phyloP scores from a whole-genome alignment of 805 yeast genomes.

The Metschnikowia lunata region DNA sequence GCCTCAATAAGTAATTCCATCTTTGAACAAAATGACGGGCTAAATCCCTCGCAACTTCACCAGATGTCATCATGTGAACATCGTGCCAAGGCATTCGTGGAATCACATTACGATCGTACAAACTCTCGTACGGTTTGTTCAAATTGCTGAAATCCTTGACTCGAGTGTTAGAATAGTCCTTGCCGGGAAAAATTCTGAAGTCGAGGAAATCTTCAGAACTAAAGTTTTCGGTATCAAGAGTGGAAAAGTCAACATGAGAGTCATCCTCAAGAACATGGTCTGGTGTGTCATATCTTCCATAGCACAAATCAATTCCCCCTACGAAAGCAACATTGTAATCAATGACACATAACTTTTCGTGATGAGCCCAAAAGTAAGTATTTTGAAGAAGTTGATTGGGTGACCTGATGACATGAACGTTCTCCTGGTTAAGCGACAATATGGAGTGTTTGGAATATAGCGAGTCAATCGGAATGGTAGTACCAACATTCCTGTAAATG shows the following conservation, averaged over 20 bases:
- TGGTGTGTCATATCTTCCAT: conserved; percentile 94
- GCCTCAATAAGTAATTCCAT: conserved; percentile 92
- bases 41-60: conserved; percentile 90
- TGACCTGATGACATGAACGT: conserved; percentile 85
- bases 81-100: conserved; percentile 99
- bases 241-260: conserved; percentile 31
- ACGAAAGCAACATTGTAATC: conserved; percentile 86
- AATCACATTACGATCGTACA: conserved; percentile 74
- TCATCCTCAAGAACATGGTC: conserved; percentile 90
- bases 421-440: conserved; percentile 71
- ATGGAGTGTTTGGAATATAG: conserved; percentile 91
- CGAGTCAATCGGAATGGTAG: conserved; percentile 90
- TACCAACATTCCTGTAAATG: conserved; percentile 89
- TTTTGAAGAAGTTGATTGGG: conserved; percentile 93
- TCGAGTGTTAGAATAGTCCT: conserved; percentile 95
- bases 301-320: conserved; percentile 95
- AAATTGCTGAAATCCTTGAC: conserved; percentile 79
- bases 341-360: conserved; percentile 82
- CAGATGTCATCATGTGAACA: conserved; percentile 92
- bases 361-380: conserved; percentile 98
- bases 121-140: conserved; percentile 82
- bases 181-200: conserved; percentile 84
- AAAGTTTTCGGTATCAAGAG: conserved; percentile 26
- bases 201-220: conserved; percentile 41
- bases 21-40: conserved; percentile 94